Base-by-base conservation (phyloP, 164 flowering plant genomes). In the Tinospora cordifolia region DNA sequence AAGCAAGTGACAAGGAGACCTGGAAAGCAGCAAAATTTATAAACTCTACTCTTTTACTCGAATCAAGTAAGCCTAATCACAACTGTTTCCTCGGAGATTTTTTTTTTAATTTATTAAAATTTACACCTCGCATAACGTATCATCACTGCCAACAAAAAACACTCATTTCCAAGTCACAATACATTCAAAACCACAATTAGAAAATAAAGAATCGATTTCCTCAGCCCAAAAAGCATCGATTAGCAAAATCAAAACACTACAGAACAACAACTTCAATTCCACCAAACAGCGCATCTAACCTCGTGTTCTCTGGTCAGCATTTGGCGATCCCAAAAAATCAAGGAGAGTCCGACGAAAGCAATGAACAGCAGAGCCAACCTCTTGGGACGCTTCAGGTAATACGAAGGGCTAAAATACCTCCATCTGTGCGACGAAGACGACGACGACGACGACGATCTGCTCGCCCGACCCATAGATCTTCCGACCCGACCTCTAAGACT, bases 321-420 rank as follows among this genome's bases (percentile, higher is more conserved):
- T 70, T 89, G 97, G 8, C 98, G 97, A 84, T 95, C 99, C 97
- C 96, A 92, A 41, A 92, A 76, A 15, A 92, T 11, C n/a, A 86
- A 77, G 24, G 87, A 36, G 36, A 72, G 74, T 25, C 68, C 71
- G 15, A 95, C 94, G 44, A 95, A 95, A 22, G 74, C 80, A 3
- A 92, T 81, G 79, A 95, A 80, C 25, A 92, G 81, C 44, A 90
- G 49, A 15, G 94, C 97, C 40, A 95, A 69, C 4, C 92, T 86
- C 63, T 86, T 87, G 3, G 98, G 98, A 10, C 96, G 81, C 78
- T 88, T 92, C 58, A 92, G 79, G 71, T 92, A 92, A 76, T 92
- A 89, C n/a, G 87, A 78, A 0, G 90, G 92, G 62, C 82, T 76
- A 4, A 87, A 58, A 64, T 83, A 90, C 71, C 89, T 83, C 89